These are phyloP conservation scores for Jaenimonas drosophilae DNA, from an alignment of 208 protist genomes.

Conservation along the genomic window DNA sequence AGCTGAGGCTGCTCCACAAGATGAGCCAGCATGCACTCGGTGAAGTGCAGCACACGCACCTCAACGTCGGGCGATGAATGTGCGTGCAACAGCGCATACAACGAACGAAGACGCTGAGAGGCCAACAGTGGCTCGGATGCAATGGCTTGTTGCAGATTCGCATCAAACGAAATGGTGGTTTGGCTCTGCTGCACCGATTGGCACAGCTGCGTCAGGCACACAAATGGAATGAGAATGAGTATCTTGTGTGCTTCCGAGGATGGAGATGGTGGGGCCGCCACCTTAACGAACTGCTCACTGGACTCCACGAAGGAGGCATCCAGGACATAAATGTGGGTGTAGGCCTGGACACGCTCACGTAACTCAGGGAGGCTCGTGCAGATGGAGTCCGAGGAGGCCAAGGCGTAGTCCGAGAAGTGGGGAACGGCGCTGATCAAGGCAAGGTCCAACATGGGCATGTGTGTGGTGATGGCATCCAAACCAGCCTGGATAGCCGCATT, in stretches of 20 bases:
- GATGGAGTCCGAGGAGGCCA: slow-evolving; percentile 34
- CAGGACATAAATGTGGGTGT: slow-evolving; percentile 47
- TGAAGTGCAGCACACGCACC: slow-evolving; percentile 64
- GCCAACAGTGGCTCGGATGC: slow-evolving; percentile 44
- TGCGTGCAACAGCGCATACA: slow-evolving; percentile 26
- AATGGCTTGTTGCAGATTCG: slow-evolving; percentile 35
- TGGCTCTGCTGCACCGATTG: slow-evolving; percentile 22
- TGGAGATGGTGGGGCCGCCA: slow-evolving; percentile 7
- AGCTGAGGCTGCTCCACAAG: neutral
- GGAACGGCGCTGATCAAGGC: slow-evolving; percentile 46
- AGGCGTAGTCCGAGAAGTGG: slow-evolving; percentile 60
- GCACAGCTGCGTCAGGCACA: slow-evolving; percentile 43
- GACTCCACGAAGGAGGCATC: slow-evolving; percentile 83
- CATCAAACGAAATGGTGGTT: slow-evolving; percentile 45
- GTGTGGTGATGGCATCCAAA: slow-evolving; percentile 43
- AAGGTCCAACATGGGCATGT: slow-evolving; percentile 73
- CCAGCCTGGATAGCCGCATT: slow-evolving; percentile 25
- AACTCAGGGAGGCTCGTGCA: slow-evolving; percentile 33
- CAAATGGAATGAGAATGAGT: slow-evolving; percentile 59
- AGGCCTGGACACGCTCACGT: slow-evolving; percentile 15
- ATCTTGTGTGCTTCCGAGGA: neutral
- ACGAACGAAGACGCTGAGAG: slow-evolving; percentile 47
- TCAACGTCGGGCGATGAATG: neutral
- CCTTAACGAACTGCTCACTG: slow-evolving; percentile 47
- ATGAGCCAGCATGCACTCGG: slow-evolving; percentile 62